phyloP scores from a whole-genome alignment of 768 basidiomycete genomes.

The Nevesoporus exiguus region DNA sequence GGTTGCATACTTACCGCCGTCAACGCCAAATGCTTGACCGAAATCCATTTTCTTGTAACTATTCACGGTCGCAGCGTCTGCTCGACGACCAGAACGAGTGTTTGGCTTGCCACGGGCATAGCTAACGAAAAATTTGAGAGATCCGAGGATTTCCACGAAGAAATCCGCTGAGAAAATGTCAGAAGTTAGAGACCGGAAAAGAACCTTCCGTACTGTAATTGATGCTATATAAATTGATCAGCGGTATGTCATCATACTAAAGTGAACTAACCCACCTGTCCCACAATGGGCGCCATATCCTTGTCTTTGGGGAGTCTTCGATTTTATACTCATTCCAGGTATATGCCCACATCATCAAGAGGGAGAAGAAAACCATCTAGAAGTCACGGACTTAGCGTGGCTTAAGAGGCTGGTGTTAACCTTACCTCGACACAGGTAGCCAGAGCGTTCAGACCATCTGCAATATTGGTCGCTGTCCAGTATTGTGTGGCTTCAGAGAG shows the following conservation, averaged over 20 bases:
- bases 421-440: constrained; percentile 79
- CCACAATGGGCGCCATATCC: constrained; percentile 68
- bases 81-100: constrained; percentile 18
- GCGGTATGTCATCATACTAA: not conserved
- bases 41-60: constrained; percentile 33
- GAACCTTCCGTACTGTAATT: constrained; percentile 39
- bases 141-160: constrained; percentile 55
- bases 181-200: constrained; percentile 1
- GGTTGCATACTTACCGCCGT: constrained; percentile 16
- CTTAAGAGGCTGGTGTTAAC: not conserved
- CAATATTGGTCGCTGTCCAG: constrained; percentile 83
- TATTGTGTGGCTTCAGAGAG: constrained; percentile 55
- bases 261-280: constrained; percentile 40
- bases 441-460: constrained; percentile 80
- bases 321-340: constrained; percentile 62
- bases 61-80: constrained; percentile 17
- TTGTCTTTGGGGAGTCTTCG: constrained; percentile 43
- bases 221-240: constrained; percentile 33
- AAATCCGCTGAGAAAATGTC: constrained; percentile 54
- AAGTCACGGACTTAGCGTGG: constrained; percentile 3
- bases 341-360: constrained; percentile 84
- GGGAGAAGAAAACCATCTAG: constrained; percentile 81
- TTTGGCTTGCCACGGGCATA: constrained; percentile 33
- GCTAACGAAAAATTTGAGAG: constrained; percentile 58
- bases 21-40: constrained; percentile 40